Base-by-base conservation (phyloP, 345 rosid genomes). In the Dipteronia dyeriana region DNA sequence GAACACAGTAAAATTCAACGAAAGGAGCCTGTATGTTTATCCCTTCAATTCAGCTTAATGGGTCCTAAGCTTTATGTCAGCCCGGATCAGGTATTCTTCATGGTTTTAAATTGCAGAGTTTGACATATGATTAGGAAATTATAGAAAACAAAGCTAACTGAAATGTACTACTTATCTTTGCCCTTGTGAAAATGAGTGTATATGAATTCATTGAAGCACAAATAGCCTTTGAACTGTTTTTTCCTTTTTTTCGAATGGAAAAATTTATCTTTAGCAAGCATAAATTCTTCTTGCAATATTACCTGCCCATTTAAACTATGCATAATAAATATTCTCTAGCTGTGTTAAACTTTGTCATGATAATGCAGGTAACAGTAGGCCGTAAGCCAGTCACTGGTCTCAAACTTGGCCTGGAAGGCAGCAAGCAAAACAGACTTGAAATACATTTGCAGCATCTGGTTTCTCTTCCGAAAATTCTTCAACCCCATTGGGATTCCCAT, bases 41-140 rank as follows among this genome's bases (percentile, higher is more conserved):
- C 93, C 83, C 99, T 96, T 81, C 99, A 94, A 70, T 92, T 96
- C 84, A 96, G 99, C 87, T 89, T 94, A 85, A 96, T 96, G 98
- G 98, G 99, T 85, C 99, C 99, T 4, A 96, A 96, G 85, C 97
- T 96, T 1, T 94, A 91, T 82, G 81, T 96, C 87, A 94, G 97
- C 73, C 91, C 97, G 5, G 93, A 92, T 80, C 97, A 96, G 97
- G 99, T 96, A 85, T 51, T 20, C n/a, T 68, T 64, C 51, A 0
- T 23, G 5, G 4, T 17, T 51, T 25, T n/a, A 3, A 60, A 57
- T 34, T 43, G 47, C 68, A 45, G n/a, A 14, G 17, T 26, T 59
- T n/a, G 38, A 51, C 59, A 43, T 70, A 59, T 71, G 63, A 57
- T 34, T 22, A 74, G 34, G 65, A 65, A 76, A 67, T 41, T 49